Evolutionary conservation across 257 asterid species (phyloP), one percentile per base, ranked within the genome.

Genomic region (Apocynum venetum): DNA sequence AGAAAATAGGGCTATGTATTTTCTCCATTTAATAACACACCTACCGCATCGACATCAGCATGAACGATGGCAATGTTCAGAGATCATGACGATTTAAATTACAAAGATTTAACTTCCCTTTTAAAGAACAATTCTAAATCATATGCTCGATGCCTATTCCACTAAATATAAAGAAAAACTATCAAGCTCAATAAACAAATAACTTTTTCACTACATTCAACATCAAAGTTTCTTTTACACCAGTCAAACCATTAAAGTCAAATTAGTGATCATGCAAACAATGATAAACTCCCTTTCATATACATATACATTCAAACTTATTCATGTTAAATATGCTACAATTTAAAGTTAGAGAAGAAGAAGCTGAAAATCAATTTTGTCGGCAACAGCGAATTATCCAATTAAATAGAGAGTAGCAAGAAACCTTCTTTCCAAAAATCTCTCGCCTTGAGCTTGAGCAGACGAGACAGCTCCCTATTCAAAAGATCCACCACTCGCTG

Each of bases 341-440:
- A 15, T 17, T 38, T 9, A 38, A 38, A 41, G 8, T 35, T n/a
- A 25, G 13, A 76, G 48, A 64, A 68, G 5, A 49, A 11, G 4
- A 77, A 20, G 61, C 11, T 52, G 11, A 77, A 56, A 6, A 51
- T 7, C 6, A 44, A 40, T 57, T 74, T 25, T 15, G 71, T 8
- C 8, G n/a, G 17, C 71, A 57, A 19, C 82, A 10, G 41, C n/a
- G n/a, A 17, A 35, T 73, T 36, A 75, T 19, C 31, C 2, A 72
- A 13, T 52, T 11, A 65, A 19, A 66, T 15, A 79, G 13, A 35
- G 25, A 43, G 13, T 11, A 60, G 66, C 35, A 1, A 46, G 20
- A 72, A 47, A 93, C 99, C 98, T 90, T 93, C 92, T 86, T 84
- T 84, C 99, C 99, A 96, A 82, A 93, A 96, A 76, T 88, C 91